Base-by-base conservation (phyloP, 2,329 filamentous ascomycete species). In the Penicillium sclerotiorum region DNA sequence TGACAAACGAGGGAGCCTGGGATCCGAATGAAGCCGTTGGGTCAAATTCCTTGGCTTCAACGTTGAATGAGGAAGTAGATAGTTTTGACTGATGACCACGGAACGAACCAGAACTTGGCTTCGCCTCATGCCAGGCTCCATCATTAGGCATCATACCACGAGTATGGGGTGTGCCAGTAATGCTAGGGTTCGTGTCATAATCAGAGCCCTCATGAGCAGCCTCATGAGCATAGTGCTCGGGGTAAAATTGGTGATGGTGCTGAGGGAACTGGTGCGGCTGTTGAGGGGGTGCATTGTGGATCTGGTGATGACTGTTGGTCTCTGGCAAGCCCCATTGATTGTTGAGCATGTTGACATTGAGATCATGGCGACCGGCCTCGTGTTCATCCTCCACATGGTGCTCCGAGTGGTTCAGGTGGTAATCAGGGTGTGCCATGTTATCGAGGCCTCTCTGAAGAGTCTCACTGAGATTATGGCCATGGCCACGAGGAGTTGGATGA, bases 11-110 rank as follows among this genome's bases (percentile, higher is more conserved):
- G 52, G 73, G 72, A 35, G 66, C 66, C 13, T 69, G 73, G 13
- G 78, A 72, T 36, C 72, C 73, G 59, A 82, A 82, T 2, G 77
- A 74, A 13, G 73, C 73, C 28, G 70, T 70, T 6, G 82, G 81
- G 47, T 87, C 90, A 77, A 96, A 96, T 64, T 94, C 90, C 39
- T 91, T 88, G 0, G 93, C 93, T 55, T 87, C 84, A 23, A 95
- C 91, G 62, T 97, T 97, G 60, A 97, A 81, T 59, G 86, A 92
- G 1, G 90, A 90, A 36, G 86, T 71, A 0, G 79, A 92, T 3
- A 85, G 77, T 61, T 87, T 89, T 65, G 85, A 87, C 15, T 77
- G 80, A 63, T 91, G 88, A 9, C 77, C 73, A 13, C 53, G 56
- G 41, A 68, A 73, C 4, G 68, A 70, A 33, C 56, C 58, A 43